phyloP scores from a whole-genome alignment of 2,329 filamentous ascomycete genomes.

The Simplicillium sp. region DNA sequence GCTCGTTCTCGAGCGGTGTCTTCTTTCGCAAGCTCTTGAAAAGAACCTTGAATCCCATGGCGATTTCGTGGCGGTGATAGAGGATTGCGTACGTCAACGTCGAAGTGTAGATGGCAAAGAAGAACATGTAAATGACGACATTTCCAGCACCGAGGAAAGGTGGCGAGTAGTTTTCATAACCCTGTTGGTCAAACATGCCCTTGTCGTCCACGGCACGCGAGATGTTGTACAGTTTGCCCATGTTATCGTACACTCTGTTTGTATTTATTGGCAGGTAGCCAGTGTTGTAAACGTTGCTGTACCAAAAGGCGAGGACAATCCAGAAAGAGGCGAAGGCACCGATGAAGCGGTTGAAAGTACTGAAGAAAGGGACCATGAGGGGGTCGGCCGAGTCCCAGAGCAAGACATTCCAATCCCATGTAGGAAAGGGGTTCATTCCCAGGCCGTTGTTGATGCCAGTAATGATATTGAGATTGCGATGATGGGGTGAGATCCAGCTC shows the following conservation, averaged over 20 bases:
- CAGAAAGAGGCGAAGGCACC: conserved; percentile 46
- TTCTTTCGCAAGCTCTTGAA: conserved; percentile 34
- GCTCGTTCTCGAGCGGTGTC: conserved; percentile 22
- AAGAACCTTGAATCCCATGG: conserved; percentile 37
- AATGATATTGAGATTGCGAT: conserved; percentile 30
- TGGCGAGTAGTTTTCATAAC: conserved; percentile 41
- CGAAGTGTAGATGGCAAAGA: conserved; percentile 45
- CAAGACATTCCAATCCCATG: conserved; percentile 38
- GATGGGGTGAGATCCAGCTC: conserved; percentile 42
- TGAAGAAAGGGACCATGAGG: conserved; percentile 43
- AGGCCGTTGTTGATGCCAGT: conserved; percentile 34
- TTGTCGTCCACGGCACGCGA: conserved; percentile 28
- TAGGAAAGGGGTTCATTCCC: conserved; percentile 35
- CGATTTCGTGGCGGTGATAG: conserved; percentile 42
- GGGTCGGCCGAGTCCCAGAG: conserved; percentile 33
- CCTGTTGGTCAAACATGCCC: conserved; percentile 32
- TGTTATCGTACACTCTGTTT: conserved; percentile 41
- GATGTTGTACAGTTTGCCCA: conserved; percentile 36
- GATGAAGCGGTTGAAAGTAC: conserved; percentile 52
- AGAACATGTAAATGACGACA: conserved; percentile 42
- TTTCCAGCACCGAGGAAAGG: conserved; percentile 41
- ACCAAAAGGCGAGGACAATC: conserved; percentile 48
- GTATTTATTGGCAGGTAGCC: conserved; percentile 44
- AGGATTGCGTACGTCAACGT: conserved; percentile 39
- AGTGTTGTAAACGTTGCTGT: conserved; percentile 46